phyloP scores from a whole-genome alignment of 345 rosid genomes.

The Eucalyptus caleyi region DNA sequence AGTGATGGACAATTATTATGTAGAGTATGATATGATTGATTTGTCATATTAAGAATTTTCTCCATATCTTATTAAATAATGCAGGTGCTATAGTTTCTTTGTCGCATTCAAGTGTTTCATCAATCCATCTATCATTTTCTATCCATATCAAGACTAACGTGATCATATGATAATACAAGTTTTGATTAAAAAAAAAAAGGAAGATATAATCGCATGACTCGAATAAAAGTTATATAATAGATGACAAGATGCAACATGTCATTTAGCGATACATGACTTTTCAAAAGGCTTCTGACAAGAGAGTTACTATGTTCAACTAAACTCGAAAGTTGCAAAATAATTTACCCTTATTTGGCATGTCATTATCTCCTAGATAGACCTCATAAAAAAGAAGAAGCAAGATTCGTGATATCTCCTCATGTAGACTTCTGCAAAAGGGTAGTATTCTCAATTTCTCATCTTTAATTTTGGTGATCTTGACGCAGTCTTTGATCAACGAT shows the following conservation, averaged over 20 bases:
- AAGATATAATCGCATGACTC: too few relatives aligned
- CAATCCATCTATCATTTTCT: background rate
- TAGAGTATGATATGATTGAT: background rate
- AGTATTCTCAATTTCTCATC: background rate
- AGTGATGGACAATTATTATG: background rate
- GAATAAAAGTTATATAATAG: too few relatives aligned
- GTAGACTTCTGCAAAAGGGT: background rate
- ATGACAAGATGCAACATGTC: too few relatives aligned
- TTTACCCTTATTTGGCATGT: background rate
- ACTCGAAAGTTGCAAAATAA: background rate
- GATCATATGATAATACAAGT: too few relatives aligned
- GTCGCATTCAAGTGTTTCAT: background rate
- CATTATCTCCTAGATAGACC: background rate
- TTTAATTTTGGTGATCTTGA: background rate
- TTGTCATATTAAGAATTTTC: too few relatives aligned
- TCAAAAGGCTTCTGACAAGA: background rate
- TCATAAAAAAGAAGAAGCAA: background rate
- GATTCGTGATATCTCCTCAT: background rate
- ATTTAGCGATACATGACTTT: too few relatives aligned
- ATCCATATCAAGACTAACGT: too few relatives aligned
- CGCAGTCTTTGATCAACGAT: background rate
- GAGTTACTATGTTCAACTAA: background rate
- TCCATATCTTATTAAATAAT: background rate
- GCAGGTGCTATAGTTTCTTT: background rate
- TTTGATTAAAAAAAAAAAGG: background rate